Base-by-base conservation (phyloP, 768 basidiomycete genomes). In the Serendipita sp. region DNA sequence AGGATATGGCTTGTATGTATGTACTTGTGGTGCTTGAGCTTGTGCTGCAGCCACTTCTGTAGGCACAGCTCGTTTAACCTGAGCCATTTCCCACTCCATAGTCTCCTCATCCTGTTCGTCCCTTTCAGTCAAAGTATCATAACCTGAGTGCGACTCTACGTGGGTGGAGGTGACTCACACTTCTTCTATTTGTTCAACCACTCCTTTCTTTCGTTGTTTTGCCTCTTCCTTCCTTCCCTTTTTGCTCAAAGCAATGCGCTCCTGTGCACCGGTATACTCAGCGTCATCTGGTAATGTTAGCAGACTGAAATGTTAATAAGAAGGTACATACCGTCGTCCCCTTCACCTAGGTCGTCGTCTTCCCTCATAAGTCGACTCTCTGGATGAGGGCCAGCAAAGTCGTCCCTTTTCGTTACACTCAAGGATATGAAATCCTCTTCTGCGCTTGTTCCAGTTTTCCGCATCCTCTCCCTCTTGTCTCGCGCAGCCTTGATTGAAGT, bases 301-400 rank as follows among this genome's bases (percentile, higher is more conserved):
- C 63, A 63, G 64, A 64, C 37, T 52, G 40, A 50, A 34, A 18
- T 37, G 36, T 23, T 15, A 0, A 5, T 37, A 16, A 45, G 4
- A 15, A n/a, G 37, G 11, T 62, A 71, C 80, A 45, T 68, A 90
- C 91, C 91, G 67, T 93, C 91, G 44, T 92, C 91, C 2, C 84
- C 89, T 70, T 92, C 88, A 10, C 91, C 91, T 1, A 89, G 71
- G 67, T 93, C 88, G 72, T 93, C 91, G 44, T 93, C 91, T 73
- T 93, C 91, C 58, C 91, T 77, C 74, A 88, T 71, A 31, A 93
- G 74, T 6, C 91, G 81, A 71, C 88, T 91, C 68, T 86, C 86
- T 4, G 90, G 91, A 76, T 91, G 89, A 4, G 90, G 90, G 0
- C 89, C 89, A 67, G 81, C 77, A 40, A 75, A 73, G 40, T 86